phyloP scores from a whole-genome alignment of 2,329 filamentous ascomycete genomes.

The Talaromyces sp. region DNA sequence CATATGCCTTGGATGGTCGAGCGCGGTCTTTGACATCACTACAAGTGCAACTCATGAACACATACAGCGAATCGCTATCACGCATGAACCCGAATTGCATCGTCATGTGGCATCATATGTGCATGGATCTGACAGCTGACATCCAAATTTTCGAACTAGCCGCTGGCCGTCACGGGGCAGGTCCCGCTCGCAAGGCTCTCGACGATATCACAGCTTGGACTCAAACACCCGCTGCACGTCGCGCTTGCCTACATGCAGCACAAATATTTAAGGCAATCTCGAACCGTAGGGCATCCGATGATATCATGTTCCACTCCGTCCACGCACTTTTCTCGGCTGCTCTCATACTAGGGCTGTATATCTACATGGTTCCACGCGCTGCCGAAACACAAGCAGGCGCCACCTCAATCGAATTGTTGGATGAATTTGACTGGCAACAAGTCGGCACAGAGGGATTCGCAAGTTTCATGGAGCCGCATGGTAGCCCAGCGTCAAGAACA shows the following conservation, averaged over 20 bases:
- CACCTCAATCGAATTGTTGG: slow-evolving; percentile 44
- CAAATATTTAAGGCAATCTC: slow-evolving; percentile 52
- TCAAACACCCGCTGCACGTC: slow-evolving; percentile 49
- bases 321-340: slow-evolving; percentile 51
- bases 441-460: slow-evolving; percentile 47
- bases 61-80: slow-evolving; percentile 43
- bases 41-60: slow-evolving; percentile 30
- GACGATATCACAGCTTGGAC: slow-evolving; percentile 52
- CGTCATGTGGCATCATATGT: slow-evolving; percentile 53
- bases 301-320: slow-evolving; percentile 51
- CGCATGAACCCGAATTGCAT: slow-evolving; percentile 49
- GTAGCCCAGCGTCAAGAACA: slow-evolving; percentile 17
- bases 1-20: slow-evolving; percentile 48
- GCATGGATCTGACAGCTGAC: slow-evolving; percentile 52
- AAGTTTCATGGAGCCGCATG: slow-evolving; percentile 31
- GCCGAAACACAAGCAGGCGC: slow-evolving; percentile 26
- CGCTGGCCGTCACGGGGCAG: slow-evolving; percentile 49
- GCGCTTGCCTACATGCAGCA: slow-evolving; percentile 52
- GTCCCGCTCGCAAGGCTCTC: slow-evolving; percentile 47
- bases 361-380: slow-evolving; percentile 45
- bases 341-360: slow-evolving; percentile 51
- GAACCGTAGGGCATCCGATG: slow-evolving; percentile 52
- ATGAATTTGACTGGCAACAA: slow-evolving; percentile 50
- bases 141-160: slow-evolving; percentile 53
- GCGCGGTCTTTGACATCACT: slow-evolving; percentile 40